phyloP scores from a whole-genome alignment of 495 filamentous ascomycete genomes.

The Hyaloscypha bicolor region DNA sequence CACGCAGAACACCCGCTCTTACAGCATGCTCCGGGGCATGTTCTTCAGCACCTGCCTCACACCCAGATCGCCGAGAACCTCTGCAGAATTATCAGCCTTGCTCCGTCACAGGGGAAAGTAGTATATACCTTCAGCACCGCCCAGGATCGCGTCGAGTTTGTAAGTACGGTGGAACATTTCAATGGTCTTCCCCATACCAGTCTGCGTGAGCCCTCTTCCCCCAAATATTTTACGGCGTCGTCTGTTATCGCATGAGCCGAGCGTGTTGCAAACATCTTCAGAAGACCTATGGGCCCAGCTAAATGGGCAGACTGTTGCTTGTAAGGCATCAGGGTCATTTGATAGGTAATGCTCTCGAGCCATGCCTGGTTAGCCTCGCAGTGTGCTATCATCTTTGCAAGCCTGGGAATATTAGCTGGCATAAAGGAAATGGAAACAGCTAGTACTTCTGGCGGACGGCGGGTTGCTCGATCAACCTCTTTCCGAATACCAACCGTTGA shows the following conservation, averaged over 20 bases:
- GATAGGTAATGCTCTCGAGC: slow-evolving; percentile 82
- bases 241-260: slow-evolving; percentile 82
- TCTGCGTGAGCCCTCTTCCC: slow-evolving; percentile 77
- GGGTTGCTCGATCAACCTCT: slow-evolving; percentile 79
- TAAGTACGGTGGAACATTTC: slow-evolving; percentile 65
- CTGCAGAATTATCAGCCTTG: slow-evolving; percentile 34
- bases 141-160: slow-evolving; percentile 88
- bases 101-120: background rate
- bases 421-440: slow-evolving; percentile 13
- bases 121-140: slow-evolving; percentile 64
- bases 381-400: slow-evolving; percentile 86
- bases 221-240: slow-evolving; percentile 83
- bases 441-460: slow-evolving; percentile 75
- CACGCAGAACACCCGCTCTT: slow-evolving; percentile 19
- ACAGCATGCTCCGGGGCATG: slow-evolving; percentile 84
- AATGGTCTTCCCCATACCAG: slow-evolving; percentile 78
- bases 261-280: slow-evolving; percentile 78
- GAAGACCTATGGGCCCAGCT: slow-evolving; percentile 79
- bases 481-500: slow-evolving; percentile 84
- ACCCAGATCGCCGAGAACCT: slow-evolving; percentile 80
- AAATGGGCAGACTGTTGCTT: slow-evolving; percentile 73
- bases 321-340: slow-evolving; percentile 88
- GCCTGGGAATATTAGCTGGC: slow-evolving; percentile 31
- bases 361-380: slow-evolving; percentile 82
- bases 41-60: slow-evolving; percentile 80